Conservation (phyloP, 2,329 filamentous ascomycete species). For the Trichoderma sp. region DNA sequence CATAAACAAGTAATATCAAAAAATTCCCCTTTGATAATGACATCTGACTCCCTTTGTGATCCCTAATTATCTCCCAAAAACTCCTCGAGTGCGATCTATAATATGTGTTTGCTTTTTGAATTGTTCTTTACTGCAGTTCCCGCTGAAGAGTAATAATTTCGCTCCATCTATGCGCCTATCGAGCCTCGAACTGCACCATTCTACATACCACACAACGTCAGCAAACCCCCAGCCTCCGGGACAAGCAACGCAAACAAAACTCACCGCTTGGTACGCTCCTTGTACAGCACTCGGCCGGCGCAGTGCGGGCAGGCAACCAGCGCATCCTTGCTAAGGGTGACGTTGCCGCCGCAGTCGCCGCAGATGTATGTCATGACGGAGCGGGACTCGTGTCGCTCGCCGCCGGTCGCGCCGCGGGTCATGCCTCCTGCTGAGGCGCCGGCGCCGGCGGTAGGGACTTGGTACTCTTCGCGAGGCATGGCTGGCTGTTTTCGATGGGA, state of each 20-base stretch:
- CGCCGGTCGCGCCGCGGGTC: constrained; percentile 35
- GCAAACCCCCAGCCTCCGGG: neutral
- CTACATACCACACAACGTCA: constrained; percentile 42
- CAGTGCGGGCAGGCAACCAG: constrained; percentile 58
- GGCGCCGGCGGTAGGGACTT: constrained; percentile 58
- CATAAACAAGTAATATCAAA: constrained; percentile 17
- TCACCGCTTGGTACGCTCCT: constrained; percentile 95
- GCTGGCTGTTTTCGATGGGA: neutral
- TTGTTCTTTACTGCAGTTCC: neutral
- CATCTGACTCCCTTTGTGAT: neutral
- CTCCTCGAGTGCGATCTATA: constrained; percentile 17
- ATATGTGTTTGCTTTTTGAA: neutral
- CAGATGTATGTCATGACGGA: constrained; percentile 41
- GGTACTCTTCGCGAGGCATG: constrained; percentile 75
- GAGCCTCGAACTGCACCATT: constrained; percentile 98
- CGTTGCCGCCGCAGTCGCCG: constrained; percentile 44
- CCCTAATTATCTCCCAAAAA: constrained; percentile 14
- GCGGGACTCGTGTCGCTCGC: constrained; percentile 40
- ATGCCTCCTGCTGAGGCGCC: constrained; percentile 41
- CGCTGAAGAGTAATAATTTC: neutral
- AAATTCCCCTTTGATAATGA: constrained; percentile 7
- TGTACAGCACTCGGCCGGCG: constrained; percentile 93
- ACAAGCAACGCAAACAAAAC: constrained; percentile 32
- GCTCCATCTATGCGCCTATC: constrained; percentile 44
- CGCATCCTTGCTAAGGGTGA: constrained; percentile 44